These are phyloP conservation scores for Talaromyces sp. DNA, from an alignment of 2,329 filamentous ascomycete genomes.

Conservation along the genomic window DNA sequence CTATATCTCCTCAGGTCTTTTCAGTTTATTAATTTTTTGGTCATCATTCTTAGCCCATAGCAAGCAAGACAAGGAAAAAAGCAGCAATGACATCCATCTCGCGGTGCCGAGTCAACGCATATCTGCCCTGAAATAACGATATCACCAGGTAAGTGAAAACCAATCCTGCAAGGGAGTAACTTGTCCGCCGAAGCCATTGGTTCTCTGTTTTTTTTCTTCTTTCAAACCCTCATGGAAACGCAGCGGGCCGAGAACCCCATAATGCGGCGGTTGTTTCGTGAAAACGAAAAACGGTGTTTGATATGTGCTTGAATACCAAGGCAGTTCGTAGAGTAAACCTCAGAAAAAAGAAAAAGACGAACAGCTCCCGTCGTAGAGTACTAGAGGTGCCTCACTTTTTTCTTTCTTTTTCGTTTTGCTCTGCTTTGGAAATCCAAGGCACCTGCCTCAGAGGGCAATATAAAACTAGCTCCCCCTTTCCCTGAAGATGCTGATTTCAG, in stretches of 20 bases:
- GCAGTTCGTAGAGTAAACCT: background rate
- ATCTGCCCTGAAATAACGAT: background rate
- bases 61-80: background rate
- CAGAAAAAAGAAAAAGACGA: background rate
- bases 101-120: slow-evolving; percentile 10
- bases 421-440: background rate
- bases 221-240: slow-evolving; percentile 30
- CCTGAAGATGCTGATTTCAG: background rate
- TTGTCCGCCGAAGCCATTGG: slow-evolving; percentile 42
- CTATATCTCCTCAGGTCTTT: slow-evolving; percentile 41
- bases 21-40: slow-evolving; percentile 31
- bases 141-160: background rate
- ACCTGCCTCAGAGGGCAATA: background rate
- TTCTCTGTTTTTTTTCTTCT: slow-evolving; percentile 29
- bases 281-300: background rate
- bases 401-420: background rate
- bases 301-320: slow-evolving; percentile 2
- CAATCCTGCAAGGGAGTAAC: slow-evolving; percentile 3
- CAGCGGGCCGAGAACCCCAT: slow-evolving; percentile 26
- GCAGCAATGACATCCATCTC: slow-evolving; percentile 12
- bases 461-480: background rate
- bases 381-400: background rate
- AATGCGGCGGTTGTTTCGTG: slow-evolving; percentile 3
- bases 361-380: background rate
- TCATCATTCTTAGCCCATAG: slow-evolving; percentile 33